Percentiles rank a stretch among this genome's conserved stretches.
Evolutionary conservation across 345 rosid species (phyloP).

Genomic region (Euphorbia peplus): DNA sequence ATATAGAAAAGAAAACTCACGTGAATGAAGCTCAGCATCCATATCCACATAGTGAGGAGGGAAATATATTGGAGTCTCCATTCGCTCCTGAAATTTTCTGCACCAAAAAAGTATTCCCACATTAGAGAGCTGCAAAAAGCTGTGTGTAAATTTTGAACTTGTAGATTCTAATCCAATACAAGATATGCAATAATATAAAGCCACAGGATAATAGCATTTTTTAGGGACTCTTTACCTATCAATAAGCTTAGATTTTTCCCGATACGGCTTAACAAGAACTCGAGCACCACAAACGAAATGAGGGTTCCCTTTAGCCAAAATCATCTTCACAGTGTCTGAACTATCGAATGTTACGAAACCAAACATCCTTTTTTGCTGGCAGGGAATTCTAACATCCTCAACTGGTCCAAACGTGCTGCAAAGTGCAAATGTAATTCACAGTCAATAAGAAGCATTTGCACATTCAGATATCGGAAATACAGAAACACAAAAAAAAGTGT

Average conservation of each 20-base stretch:
- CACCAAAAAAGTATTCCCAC: neutral
- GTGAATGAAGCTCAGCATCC: conserved; percentile 49
- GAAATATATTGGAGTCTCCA: conserved; percentile 35
- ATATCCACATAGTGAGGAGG: conserved; percentile 33
- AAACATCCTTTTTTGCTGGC: conserved; percentile 67
- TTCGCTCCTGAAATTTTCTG: conserved; percentile 51
- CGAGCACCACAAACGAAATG: conserved; percentile 72
- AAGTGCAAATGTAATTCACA: conserved; percentile 27
- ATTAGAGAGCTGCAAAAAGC: neutral
- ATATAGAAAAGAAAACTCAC: conserved; percentile 30
- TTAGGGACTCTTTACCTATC: conserved; percentile 39
- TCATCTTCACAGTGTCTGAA: conserved; percentile 51
- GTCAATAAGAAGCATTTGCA: neutral
- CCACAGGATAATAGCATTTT: neutral
- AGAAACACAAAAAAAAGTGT: neutral
- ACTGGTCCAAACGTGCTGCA: conserved; percentile 56
- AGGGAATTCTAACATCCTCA: conserved; percentile 70
- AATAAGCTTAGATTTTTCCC: conserved; percentile 55
- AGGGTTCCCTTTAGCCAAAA: conserved; percentile 62
- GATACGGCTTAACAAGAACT: conserved; percentile 68
- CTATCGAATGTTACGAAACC: conserved; percentile 64
- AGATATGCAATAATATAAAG: no score
- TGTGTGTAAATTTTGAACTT: neutral
- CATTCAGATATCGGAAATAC: conserved; percentile 3
- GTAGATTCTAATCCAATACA: neutral